These are phyloP conservation scores for Vitis hybrid DNA, from an alignment of 177 flowering plant species.

Conservation along the genomic window DNA sequence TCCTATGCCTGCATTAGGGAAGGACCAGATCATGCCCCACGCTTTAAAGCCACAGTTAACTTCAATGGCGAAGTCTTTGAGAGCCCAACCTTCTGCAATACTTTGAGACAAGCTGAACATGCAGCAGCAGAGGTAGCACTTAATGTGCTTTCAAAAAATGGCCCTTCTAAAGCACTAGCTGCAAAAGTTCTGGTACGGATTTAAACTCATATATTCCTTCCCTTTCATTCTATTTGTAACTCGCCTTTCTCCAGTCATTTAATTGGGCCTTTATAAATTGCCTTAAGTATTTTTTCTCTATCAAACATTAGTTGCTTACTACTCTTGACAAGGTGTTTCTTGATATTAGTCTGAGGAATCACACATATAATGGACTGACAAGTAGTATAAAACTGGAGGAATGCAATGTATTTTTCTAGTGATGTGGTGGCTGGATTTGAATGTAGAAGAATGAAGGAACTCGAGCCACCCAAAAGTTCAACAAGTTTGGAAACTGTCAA, in stretches of 20 bases:
- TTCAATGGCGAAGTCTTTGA: slow-evolving; percentile 46
- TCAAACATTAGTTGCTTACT: background rate
- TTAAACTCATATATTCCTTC: background rate
- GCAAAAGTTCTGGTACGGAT: slow-evolving; percentile 43
- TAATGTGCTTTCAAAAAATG: slow-evolving; percentile 31
- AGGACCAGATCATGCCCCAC: slow-evolving; percentile 53
- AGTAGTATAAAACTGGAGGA: no score
- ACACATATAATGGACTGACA: no score
- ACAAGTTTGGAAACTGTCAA: no score
- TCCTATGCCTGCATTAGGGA: slow-evolving; percentile 45
- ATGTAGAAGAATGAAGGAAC: no score
- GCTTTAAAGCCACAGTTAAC: slow-evolving; percentile 47
- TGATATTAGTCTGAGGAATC: no score
- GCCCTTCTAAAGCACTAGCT: slow-evolving; percentile 48
- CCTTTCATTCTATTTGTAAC: background rate
- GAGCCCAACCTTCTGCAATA: slow-evolving; percentile 43
- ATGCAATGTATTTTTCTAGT: no score
- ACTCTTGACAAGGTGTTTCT: no score
- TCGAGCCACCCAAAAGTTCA: no score
- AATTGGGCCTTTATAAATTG: background rate
- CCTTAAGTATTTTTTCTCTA: background rate
- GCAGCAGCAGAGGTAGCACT: slow-evolving; percentile 53
- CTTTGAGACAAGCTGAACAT: slow-evolving; percentile 50
- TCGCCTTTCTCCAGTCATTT: background rate
- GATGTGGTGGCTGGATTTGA: no score